Evolutionary conservation across 768 basidiomycete species (phyloP).

Genomic region (Termitomyces sp.): DNA sequence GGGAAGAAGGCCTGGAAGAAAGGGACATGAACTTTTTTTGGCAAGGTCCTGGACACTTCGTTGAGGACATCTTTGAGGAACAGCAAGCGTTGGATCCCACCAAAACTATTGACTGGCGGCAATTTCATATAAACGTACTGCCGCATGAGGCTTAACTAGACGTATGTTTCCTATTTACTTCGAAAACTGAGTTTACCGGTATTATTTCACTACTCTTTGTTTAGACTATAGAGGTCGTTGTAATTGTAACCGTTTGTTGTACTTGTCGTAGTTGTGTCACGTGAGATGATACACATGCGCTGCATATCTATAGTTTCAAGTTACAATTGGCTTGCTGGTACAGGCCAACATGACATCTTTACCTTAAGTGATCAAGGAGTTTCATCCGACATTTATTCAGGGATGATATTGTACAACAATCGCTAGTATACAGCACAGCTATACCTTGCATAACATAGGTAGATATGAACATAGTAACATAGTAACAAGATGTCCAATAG

Average conservation of each 20-base stretch:
- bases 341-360: background rate
- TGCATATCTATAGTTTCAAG: background rate
- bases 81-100: conserved; percentile 34
- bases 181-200: background rate
- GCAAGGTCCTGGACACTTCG: conserved; percentile 14
- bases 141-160: conserved; percentile 18
- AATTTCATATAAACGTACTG: conserved; percentile 47
- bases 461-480: background rate
- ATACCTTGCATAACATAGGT: background rate
- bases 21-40: conserved; percentile 19
- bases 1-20: conserved; percentile 25
- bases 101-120: conserved; percentile 45
- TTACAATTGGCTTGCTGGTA: background rate
- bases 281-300: background rate
- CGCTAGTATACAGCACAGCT: background rate
- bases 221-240: background rate
- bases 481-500: background rate
- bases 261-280: background rate
- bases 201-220: background rate
- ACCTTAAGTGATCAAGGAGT: background rate
- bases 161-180: background rate
- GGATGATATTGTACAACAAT: background rate
- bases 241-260: background rate
- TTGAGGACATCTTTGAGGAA: conserved; percentile 18
- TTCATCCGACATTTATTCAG: background rate